Evolutionary conservation across 1,284 basidiomycete genomes (phyloP), one percentile per base, ranked within the genome.

Genomic region (Ceratobasidium sp.): DNA sequence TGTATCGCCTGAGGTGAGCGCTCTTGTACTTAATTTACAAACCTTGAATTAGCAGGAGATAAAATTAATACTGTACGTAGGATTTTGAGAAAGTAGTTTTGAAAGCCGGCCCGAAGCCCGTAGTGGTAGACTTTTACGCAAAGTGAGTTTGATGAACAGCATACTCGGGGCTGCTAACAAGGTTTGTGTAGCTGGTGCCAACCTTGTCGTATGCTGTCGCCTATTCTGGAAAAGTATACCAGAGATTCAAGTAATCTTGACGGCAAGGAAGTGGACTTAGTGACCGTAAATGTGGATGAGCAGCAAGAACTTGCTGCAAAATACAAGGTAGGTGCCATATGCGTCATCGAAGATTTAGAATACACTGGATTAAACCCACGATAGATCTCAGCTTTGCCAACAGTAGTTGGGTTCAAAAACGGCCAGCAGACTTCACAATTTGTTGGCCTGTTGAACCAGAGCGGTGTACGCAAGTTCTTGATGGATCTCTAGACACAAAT

Each of bases 121-220:
- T 90, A 36, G 80, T 92, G 5, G 89, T 91, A 14, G 91, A 92
- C 76, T 92, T 92, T 76, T 89, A 91, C 77, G 91, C 91, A 58
- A 86, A 91, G 91, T 91, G 76, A 55, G 88, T 84, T 36, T 6
- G 18, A 69, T 12, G 16, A 67, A 18, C 28, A 16, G 41, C 21
- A 74, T 32, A 32, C 34, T 23, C n/a, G 16, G n/a, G 41, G 6
- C 28, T 46, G 30, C 21, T 71, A n/a, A 28, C 46, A 46, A 52
- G 10, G 62, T 36, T 50, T 34, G 41, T 59, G 21, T 76, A 92
- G 91, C 74, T 92, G 91, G 91, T 92, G 91, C 76, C 82, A 83
- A 30, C 90, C 90, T 60, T 92, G 91, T 81, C 88, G 85, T 76
- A 81, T 83, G 79, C 83, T 92, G 50, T 88, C 89, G 1, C 91